A percentile compares a stretch with the other conserved stretches of the same genome.
phyloP scores from a whole-genome alignment of 108 stramenopile genomes.

The Discostella pseudostelligera region DNA sequence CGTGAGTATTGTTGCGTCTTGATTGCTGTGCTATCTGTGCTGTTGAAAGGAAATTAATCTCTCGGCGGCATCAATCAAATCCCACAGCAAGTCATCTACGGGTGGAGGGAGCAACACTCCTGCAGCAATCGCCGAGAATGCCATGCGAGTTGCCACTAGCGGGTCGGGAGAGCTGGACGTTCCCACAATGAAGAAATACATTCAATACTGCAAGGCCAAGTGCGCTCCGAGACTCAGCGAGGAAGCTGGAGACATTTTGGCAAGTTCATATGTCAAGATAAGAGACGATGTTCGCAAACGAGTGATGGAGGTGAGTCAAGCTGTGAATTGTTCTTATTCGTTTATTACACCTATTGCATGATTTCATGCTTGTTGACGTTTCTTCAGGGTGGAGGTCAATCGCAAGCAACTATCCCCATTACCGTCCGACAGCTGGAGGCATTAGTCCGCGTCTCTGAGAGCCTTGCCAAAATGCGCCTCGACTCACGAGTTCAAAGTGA shows the following conservation, averaged over 20 bases:
- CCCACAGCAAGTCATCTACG: slow-evolving; percentile 37
- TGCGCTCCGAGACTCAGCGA: slow-evolving; percentile 89
- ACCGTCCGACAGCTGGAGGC: slow-evolving; percentile 99
- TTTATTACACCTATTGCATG: background rate
- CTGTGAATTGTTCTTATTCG: background rate
- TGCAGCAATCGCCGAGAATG: slow-evolving; percentile 85
- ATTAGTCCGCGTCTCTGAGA: slow-evolving; percentile 94
- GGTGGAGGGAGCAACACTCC: slow-evolving; percentile 58
- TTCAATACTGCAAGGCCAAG: slow-evolving; percentile 93
- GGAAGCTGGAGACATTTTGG: slow-evolving; percentile 85
- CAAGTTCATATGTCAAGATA: slow-evolving; percentile 93
- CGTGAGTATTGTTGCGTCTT: slow-evolving; percentile 26
- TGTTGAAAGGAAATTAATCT: slow-evolving; percentile 1
- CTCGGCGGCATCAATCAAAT: background rate
- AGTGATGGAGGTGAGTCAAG: slow-evolving; percentile 42
- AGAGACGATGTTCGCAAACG: slow-evolving; percentile 88
- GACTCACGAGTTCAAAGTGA: slow-evolving; percentile 86
- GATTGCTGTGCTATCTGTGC: background rate
- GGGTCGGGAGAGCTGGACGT: slow-evolving; percentile 88
- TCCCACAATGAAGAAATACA: slow-evolving; percentile 95
- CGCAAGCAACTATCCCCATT: slow-evolving; percentile 91
- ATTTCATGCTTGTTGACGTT: background rate
- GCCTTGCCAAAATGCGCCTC: slow-evolving; percentile 96
- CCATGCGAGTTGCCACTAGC: slow-evolving; percentile 74
- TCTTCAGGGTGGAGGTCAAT: slow-evolving; percentile 35